Evolutionary conservation across 306 rosid genomes (phyloP), one percentile per base, ranked within the genome.

Genomic region (Arachis stenosperma): DNA sequence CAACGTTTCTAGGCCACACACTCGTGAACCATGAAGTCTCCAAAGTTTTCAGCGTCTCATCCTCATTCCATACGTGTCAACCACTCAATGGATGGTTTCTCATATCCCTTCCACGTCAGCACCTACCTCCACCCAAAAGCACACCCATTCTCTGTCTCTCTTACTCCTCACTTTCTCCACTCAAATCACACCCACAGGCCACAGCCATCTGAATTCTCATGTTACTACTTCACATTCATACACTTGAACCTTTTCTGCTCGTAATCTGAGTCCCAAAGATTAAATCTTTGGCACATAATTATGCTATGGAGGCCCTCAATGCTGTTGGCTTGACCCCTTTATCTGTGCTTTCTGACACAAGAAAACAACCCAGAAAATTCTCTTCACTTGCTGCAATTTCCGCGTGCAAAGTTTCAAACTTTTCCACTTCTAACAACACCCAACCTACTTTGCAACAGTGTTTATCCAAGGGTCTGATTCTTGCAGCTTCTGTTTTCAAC

Each of bases 301-400:
- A 93, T 85, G 91, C 97, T 73, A 95, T 95, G 99, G 98, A 91
- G 86, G 90, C 98, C 87, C 93, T 95, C 85, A 91, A 91, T 88
- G 95, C 90, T 65, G 86, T 86, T 75, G 73, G 86, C 53, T 88
- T 90, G 69, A 90, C 84, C 82, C 96, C 99, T 63, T 76, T 91
- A 70, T 90, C 98, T 67, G 86, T 91, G 9, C 90, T 90, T 65
- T 77, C 84, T 66, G 92, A 88, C 43, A 74, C 48, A 79, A 75
- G 11, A 17, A 55, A 55, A 22, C 80, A 86, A 51, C 87, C 88
- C 77, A 85, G 82, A 78, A 91, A 82, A 78, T n/a, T 78, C 64
- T 53, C 88, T 61, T 56, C 88, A 51, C 17, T 71, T 7, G 76
- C 81, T 40, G 51, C 84, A 62, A 51, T 79, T 64, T 73, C 81